Evolutionary conservation across 495 filamentous ascomycete species (phyloP), one percentile per base, ranked within the genome.

Genomic region (Entonaema liquescens): DNA sequence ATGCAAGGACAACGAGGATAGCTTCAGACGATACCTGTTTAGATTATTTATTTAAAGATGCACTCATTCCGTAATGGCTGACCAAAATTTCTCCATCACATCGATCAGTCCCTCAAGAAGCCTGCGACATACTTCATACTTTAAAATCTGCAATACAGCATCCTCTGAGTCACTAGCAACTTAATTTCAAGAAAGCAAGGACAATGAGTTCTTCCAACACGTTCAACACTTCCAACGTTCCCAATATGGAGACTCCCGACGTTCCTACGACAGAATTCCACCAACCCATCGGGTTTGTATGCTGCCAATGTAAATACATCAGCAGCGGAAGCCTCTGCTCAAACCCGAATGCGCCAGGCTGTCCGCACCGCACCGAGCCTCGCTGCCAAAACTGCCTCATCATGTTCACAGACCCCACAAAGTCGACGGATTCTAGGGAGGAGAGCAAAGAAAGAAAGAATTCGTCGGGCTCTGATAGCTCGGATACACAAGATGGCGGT

Each of bases 241-340:
- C 15, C 4, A 26, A 26, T 29, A 53, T 29, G 50, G 36, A 23
- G 42, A 23, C 17, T 25, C 13, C 47, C 2, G 36, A 1, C 3
- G 65, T 68, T 61, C 50, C 62, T 23, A 13, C 49, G 8, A 53
- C 17, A n/a, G 47, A 70, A 35, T 28, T 15, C 38, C 71, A 74
- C 63, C 71, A 74, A 29, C 71, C 71, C 25, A 70, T 70, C n/a
- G 71, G 71, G 53, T 74, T 74, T 47, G 67, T 74, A 40, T 74
- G 71, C 38, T 74, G 71, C 38, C 62, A 67, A n/a, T 74, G 71
- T 49, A 23, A 29, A 15, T 74, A 63, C 21, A 36, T 67, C 3
- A 74, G 71, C 26, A 74, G 71, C 31, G 71, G 71, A 8, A 74
- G 62, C 62, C 42, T 55, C 21, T 74, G 71, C 59, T 71, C 71